Percentiles rank a stretch among this genome's conserved stretches.
Evolutionary conservation across 1,284 basidiomycete genomes (phyloP).

Genomic region (Moesziomyces antarcticus): DNA sequence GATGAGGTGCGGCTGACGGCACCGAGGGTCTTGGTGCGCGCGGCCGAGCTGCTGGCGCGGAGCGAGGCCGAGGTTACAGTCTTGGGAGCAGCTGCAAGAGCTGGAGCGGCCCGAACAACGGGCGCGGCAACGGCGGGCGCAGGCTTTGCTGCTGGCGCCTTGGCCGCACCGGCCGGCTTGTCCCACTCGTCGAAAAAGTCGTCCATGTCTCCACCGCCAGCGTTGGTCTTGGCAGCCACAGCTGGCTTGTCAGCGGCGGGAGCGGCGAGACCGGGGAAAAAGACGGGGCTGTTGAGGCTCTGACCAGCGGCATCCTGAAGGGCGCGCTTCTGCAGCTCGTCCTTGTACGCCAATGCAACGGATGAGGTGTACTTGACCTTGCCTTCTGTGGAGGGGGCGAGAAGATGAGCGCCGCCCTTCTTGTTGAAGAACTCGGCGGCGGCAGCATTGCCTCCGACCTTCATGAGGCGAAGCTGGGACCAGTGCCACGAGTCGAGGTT

Average conservation of each 20-base stretch:
- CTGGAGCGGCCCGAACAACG: slow-evolving; percentile 12
- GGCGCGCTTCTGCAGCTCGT: slow-evolving; percentile 85
- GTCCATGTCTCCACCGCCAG: slow-evolving; percentile 75
- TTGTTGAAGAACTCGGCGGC: slow-evolving; percentile 90
- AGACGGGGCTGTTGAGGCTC: slow-evolving; percentile 57
- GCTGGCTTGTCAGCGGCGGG: slow-evolving; percentile 68
- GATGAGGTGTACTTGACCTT: slow-evolving; percentile 90
- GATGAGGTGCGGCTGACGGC: slow-evolving; percentile 52
- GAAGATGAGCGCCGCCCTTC: slow-evolving; percentile 79
- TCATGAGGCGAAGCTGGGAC: slow-evolving; percentile 91
- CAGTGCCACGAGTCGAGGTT: slow-evolving; percentile 96
- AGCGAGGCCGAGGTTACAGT: slow-evolving; percentile 60
- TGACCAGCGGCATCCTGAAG: slow-evolving; percentile 75
- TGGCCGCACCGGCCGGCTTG: slow-evolving; percentile 73
- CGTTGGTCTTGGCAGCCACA: slow-evolving; percentile 34
- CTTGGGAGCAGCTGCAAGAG: slow-evolving; percentile 43
- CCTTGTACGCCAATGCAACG: slow-evolving; percentile 88
- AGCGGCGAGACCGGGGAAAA: slow-evolving; percentile 69
- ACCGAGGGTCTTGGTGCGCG: slow-evolving; percentile 38
- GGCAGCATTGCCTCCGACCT: slow-evolving; percentile 92
- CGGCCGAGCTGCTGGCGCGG: slow-evolving; percentile 42
- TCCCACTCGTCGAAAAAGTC: slow-evolving; percentile 98
- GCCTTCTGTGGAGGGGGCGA: slow-evolving; percentile 78
- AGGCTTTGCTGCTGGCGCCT: slow-evolving; percentile 36
- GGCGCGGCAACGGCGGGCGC: slow-evolving; percentile 29